Evolutionary conservation across 2,329 filamentous ascomycete species (phyloP), one percentile per base, ranked within the genome.

Genomic region (Penicillium sp.): DNA sequence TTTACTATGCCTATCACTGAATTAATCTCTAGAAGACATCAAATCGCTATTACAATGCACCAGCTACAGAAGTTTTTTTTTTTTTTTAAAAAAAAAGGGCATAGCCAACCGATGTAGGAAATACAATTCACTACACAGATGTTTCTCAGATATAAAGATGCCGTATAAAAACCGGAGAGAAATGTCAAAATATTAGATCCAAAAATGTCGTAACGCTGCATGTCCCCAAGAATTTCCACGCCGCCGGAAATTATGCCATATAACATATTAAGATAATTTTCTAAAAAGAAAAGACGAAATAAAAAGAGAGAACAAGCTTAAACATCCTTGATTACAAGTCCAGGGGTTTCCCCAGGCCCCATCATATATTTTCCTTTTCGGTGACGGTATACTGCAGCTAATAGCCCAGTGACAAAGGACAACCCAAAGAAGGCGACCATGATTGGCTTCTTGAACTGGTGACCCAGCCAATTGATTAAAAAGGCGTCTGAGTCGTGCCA

Each of bases 401-500:
- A 35, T 35, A 35, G 30, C 8, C 30, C 30, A 35, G 12, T 16
- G 30, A 20, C n/a, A 42, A 42, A 42, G 6, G 38, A 42, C 2
- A 20, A 7, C n/a, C 7, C n/a, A 11, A 42, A 42, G 1, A 20
- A 42, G n/a, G 8, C 3, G 1, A 42, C n/a, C 3, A 42, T 20
- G 1, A 20, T 8, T 18, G 38, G 38, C 1, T 56, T 45, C 7
- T 51, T 52, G 11, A 55, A 45, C 2, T 58, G 18, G 12, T 60
- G 55, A 1, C 57, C 55, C 4, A 63, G 52, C 30, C 57, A 51
- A 16, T 58, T 65, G 24, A 71, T 69, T n/a, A 69, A 55, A 28
- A 61, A 62, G 51, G 61, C 73, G 52, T 77, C 74, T 47, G 68
- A 74, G 5, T 68, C 71, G 61, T 77, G 74, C 74, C 74, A 77